Evolutionary conservation across 257 asterid species (phyloP), one percentile per base, ranked within the genome.

Genomic region (Henckelia pumila): DNA sequence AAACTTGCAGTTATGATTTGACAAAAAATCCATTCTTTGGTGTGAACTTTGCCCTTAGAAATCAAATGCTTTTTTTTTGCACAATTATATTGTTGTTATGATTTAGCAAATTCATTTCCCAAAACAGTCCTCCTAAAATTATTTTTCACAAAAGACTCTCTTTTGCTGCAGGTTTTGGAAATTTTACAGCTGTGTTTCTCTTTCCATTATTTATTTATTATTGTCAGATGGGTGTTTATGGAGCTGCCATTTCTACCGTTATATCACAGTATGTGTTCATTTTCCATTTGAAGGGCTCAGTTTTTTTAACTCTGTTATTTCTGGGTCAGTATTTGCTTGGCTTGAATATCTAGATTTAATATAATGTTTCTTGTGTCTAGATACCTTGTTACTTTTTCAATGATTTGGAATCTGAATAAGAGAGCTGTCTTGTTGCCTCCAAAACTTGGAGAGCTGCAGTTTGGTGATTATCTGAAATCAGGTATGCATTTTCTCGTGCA

Each of bases 221-320:
- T 77, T 88, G 65, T 59, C 78, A 67, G 72, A 64, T 90, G 90
- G 99, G 99, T 73, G 88, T 85, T 78, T 52, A 85, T 68, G 99
- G 99, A 85, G 99, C 97, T 78, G 99, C 99, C 68, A 83, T 93
- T 75, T 85, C 99, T 72, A 88, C 95, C 0, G 91, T 90, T 47
- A 65, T 84, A 79, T 90, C 99, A 73, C 99, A 93, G 99, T 93
- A 83, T 68, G 97, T 81, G 64, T 63, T 63, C 59, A 21, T 47
- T 67, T 47, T n/a, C 66, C 70, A 64, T 73, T 28, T 50, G 40
- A n/a, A 59, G 71, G 8, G 64, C 70, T 17, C 21, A 4, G 20
- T 57, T 72, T 55, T 11, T 17, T 47, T 4, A 47, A 47, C 21
- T 21, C 4, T 14, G 55, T 68, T 61, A 23, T 20, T 25, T 44